A percentile compares a stretch with the other conserved stretches of the same genome.
These are phyloP conservation scores for Domatiomyces catenatus DNA, from an alignment of 2,329 filamentous ascomycete genomes.

Conservation along the genomic window DNA sequence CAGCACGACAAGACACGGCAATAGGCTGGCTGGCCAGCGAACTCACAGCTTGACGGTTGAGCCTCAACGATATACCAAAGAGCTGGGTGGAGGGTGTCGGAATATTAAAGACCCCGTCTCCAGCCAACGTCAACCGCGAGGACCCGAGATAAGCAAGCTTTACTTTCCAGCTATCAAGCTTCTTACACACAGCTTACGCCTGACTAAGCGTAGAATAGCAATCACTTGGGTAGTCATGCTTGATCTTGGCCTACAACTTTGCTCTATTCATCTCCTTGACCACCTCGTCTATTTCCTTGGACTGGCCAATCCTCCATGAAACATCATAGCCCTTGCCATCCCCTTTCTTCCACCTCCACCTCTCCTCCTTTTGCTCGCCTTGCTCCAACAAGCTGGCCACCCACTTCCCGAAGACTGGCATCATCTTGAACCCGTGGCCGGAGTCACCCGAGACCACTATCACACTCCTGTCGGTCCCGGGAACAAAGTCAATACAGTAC, in stretches of 20 bases:
- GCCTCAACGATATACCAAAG: too few relatives aligned
- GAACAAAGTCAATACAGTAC: slow-evolving; percentile 45
- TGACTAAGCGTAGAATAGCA: too few relatives aligned
- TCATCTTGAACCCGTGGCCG: slow-evolving; percentile 49
- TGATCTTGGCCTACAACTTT: neutral
- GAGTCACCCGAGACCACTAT: slow-evolving; percentile 43
- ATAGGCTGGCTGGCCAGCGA: too few relatives aligned
- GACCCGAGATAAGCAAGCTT: too few relatives aligned
- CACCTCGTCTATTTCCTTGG: slow-evolving; percentile 7
- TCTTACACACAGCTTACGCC: too few relatives aligned
- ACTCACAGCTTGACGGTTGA: too few relatives aligned
- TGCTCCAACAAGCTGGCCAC: slow-evolving; percentile 34
- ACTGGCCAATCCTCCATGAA: slow-evolving; percentile 32
- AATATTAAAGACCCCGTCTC: too few relatives aligned
- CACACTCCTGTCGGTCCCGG: slow-evolving; percentile 31
- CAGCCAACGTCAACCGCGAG: too few relatives aligned
- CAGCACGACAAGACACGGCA: neutral
- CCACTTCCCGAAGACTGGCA: slow-evolving; percentile 44
- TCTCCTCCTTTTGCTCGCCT: slow-evolving; percentile 27
- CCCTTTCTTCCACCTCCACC: slow-evolving; percentile 36
- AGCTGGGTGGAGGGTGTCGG: too few relatives aligned
- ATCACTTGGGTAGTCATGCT: too few relatives aligned
- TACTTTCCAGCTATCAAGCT: too few relatives aligned
- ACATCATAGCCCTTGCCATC: slow-evolving; percentile 29
- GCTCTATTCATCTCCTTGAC: slow-evolving; percentile 6